Evolutionary conservation across 2,329 filamentous ascomycete genomes (phyloP).

Genomic region (Ramularia endophylla): DNA sequence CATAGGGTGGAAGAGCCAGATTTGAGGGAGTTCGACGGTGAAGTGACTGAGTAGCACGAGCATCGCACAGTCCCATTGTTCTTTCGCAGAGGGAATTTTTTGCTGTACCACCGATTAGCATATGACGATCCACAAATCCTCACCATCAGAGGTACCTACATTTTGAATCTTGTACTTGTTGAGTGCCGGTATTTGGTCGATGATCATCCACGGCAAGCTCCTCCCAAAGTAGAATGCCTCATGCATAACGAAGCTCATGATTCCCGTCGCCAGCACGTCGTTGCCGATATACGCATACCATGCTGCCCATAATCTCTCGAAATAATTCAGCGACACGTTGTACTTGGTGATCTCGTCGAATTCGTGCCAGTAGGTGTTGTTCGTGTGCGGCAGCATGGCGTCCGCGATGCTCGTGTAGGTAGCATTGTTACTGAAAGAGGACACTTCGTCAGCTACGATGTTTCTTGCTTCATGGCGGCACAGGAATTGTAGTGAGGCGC

Average conservation of each 20-base stretch:
- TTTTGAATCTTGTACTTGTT: conserved; percentile 92
- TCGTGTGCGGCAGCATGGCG: conserved; percentile 34
- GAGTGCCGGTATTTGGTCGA: conserved; percentile 82
- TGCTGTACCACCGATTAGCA: conserved; percentile 37
- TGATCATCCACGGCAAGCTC: conserved; percentile 83
- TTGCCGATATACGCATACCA: conserved; percentile 99
- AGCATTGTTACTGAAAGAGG: conserved; percentile 24
- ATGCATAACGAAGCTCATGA: conserved; percentile 96
- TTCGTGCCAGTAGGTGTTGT: conserved; percentile 59
- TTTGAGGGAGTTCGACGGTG: conserved; percentile 96
- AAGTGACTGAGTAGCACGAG: conserved; percentile 94
- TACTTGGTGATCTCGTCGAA: conserved; percentile 60
- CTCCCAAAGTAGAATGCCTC: conserved; percentile 93
- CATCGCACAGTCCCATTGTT: conserved; percentile 91
- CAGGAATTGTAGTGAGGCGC: too few species aligned
- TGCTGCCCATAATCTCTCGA: conserved; percentile 85
- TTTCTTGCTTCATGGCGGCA: background rate
- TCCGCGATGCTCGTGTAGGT: conserved; percentile 29
- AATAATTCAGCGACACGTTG: conserved; percentile 80
- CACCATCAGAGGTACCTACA: conserved; percentile 43
- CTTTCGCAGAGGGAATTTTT: conserved; percentile 86
- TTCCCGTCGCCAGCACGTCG: conserved; percentile 89
- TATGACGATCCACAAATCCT: conserved; percentile 11
- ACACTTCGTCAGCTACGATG: conserved; percentile 3
- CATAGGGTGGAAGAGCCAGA: conserved; percentile 98